Conservation (phyloP, 75 land plant genomes). For the Picea glauca region DNA sequence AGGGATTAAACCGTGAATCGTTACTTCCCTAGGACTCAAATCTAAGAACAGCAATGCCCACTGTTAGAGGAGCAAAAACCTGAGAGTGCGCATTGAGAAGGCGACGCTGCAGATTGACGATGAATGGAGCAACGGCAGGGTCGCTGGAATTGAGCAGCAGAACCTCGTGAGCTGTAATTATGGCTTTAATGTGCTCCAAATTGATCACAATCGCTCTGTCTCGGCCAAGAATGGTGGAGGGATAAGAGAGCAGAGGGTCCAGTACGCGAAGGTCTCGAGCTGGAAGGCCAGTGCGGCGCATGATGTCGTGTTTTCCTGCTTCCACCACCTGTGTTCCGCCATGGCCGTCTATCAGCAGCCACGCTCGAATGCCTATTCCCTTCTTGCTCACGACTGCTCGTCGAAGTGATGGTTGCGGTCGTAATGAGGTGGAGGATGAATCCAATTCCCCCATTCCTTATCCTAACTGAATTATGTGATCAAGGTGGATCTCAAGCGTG, state of each 20-base stretch:
- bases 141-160: slow-evolving; percentile 43
- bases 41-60: no score
- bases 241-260: slow-evolving; percentile 69
- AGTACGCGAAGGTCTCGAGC: slow-evolving; percentile 78
- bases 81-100: slow-evolving; percentile 14
- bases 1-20: no score
- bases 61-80: no score
- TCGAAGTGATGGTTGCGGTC: no score
- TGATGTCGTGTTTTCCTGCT: slow-evolving; percentile 62
- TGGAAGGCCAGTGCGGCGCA: slow-evolving; percentile 50
- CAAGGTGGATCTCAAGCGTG: no score
- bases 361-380: slow-evolving; percentile 43
- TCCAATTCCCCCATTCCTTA: no score
- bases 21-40: no score
- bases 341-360: slow-evolving; percentile 45
- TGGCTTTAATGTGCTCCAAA: slow-evolving; percentile 58
- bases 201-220: slow-evolving; percentile 53
- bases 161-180: slow-evolving; percentile 67
- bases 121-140: slow-evolving; percentile 33
- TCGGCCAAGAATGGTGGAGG: slow-evolving; percentile 67
- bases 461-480: no score
- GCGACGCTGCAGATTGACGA: slow-evolving; percentile 29
- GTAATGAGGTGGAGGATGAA: no score
- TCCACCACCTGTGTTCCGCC: slow-evolving; percentile 48
- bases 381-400: slow-evolving; percentile 34